Percentiles rank a stretch among this genome's conserved stretches.
These are phyloP conservation scores for Sugiyamaella pinicola DNA, from an alignment of 1,139 yeast genomes.

Conservation along the genomic window DNA sequence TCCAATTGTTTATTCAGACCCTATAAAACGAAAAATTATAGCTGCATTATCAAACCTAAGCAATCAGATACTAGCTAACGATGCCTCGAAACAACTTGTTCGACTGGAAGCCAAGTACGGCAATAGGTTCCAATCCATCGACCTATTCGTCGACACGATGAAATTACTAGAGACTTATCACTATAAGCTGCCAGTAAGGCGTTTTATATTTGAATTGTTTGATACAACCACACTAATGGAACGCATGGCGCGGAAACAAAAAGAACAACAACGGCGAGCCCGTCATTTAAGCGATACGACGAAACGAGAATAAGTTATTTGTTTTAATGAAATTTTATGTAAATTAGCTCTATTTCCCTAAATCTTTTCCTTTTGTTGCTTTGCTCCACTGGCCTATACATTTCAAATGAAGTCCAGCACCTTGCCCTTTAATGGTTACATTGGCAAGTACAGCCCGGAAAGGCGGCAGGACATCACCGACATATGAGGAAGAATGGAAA, in stretches of 20 bases:
- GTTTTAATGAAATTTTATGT: conserved; percentile 12
- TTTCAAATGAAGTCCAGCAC: no score
- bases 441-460: no score
- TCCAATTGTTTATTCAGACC: conserved; percentile 41
- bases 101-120: conserved; percentile 57
- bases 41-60: conserved; percentile 63
- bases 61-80: conserved; percentile 62
- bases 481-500: no score
- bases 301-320: conserved; percentile 24
- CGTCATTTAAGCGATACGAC: conserved; percentile 29
- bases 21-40: conserved; percentile 53
- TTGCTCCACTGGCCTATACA: no score
- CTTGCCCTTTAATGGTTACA: no score
- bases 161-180: conserved; percentile 66
- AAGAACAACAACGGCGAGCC: conserved; percentile 32
- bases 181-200: conserved; percentile 63
- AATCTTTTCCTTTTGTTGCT: neutral
- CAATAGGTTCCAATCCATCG: conserved; percentile 57
- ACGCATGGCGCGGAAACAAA: conserved; percentile 35
- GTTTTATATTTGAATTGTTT: conserved; percentile 70
- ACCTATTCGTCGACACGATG: conserved; percentile 61
- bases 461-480: no score
- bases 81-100: conserved; percentile 64
- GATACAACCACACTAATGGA: conserved; percentile 61
- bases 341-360: neutral